Conservation (phyloP, 805 yeast species). For the Kluyveromyces starmeri region DNA sequence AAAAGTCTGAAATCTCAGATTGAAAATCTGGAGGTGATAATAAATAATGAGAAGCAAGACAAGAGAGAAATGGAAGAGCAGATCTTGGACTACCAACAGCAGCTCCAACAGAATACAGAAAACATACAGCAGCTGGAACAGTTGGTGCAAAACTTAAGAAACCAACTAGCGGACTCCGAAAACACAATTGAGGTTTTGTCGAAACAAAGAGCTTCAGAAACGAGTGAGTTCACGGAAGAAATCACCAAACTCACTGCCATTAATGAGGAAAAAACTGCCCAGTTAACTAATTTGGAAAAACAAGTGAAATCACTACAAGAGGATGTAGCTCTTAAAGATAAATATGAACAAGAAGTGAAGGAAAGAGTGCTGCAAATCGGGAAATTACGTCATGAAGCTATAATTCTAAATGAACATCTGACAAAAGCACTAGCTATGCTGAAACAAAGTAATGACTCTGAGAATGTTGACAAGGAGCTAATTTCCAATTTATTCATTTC, state of each 20-base stretch:
- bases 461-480: slow-evolving; percentile 78
- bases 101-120: slow-evolving; percentile 10
- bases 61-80: slow-evolving; percentile 29
- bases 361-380: slow-evolving; percentile 77
- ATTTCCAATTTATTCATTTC: slow-evolving; percentile 79
- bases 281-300: slow-evolving; percentile 19
- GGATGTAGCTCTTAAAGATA: slow-evolving; percentile 19
- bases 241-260: slow-evolving; percentile 3
- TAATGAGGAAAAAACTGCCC: slow-evolving; percentile 6
- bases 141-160: slow-evolving; percentile 10
- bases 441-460: slow-evolving; percentile 66
- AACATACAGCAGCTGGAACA: slow-evolving; percentile 4
- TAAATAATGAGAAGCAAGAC: slow-evolving; percentile 30
- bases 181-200: slow-evolving; percentile 10
- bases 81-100: slow-evolving; percentile 29
- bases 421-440: slow-evolving; percentile 86
- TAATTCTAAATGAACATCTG: slow-evolving; percentile 84
- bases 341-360: slow-evolving; percentile 46
- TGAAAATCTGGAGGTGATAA: slow-evolving; percentile 33
- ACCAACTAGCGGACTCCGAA: slow-evolving; percentile 30
- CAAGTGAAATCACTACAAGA: slow-evolving; percentile 17
- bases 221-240: slow-evolving; percentile 17
- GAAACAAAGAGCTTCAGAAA: slow-evolving; percentile 13
- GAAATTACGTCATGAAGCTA: slow-evolving; percentile 88
- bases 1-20: slow-evolving; percentile 17